Percentiles rank a stretch among this genome's conserved stretches.
These are phyloP conservation scores for Macrolepiota albuminosa DNA, from an alignment of 768 basidiomycete genomes.

Conservation along the genomic window DNA sequence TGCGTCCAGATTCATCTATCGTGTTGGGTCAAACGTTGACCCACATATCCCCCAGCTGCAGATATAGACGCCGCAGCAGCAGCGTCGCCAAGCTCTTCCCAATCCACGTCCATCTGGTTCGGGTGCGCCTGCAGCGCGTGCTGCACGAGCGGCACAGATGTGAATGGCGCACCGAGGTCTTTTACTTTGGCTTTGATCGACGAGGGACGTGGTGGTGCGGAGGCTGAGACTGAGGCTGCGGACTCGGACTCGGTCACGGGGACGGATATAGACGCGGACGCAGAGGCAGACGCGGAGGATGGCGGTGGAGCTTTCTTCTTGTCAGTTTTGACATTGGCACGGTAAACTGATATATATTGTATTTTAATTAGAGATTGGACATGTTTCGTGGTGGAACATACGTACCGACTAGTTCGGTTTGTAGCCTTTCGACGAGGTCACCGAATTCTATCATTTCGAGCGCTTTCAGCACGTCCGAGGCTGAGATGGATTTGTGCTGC, in stretches of 20 bases:
- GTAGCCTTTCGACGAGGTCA: slow-evolving; percentile 60
- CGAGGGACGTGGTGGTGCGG: slow-evolving; percentile 12
- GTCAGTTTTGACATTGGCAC: slow-evolving; percentile 57
- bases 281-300: slow-evolving; percentile 18
- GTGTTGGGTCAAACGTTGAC: slow-evolving; percentile 10
- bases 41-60: slow-evolving; percentile 10
- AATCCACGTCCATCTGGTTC: slow-evolving; percentile 26
- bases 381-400: slow-evolving; percentile 1
- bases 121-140: slow-evolving; percentile 18
- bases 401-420: slow-evolving; percentile 61
- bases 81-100: slow-evolving; percentile 21
- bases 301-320: slow-evolving; percentile 40
- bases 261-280: slow-evolving; percentile 14
- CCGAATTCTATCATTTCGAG: slow-evolving; percentile 75
- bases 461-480: slow-evolving; percentile 86
- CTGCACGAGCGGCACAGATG: slow-evolving; percentile 22
- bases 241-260: not conserved
- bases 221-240: slow-evolving; percentile 8
- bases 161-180: slow-evolving; percentile 25
- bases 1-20: too few species aligned
- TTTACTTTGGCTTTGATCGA: slow-evolving; percentile 31
- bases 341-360: slow-evolving; percentile 50
- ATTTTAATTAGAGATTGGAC: too few species aligned
- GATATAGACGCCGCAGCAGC: slow-evolving; percentile 21
- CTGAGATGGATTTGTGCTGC: slow-evolving; percentile 79